Base-by-base conservation (phyloP, 2,329 filamentous ascomycete genomes). In the Purpureocillium takamizusanense region DNA sequence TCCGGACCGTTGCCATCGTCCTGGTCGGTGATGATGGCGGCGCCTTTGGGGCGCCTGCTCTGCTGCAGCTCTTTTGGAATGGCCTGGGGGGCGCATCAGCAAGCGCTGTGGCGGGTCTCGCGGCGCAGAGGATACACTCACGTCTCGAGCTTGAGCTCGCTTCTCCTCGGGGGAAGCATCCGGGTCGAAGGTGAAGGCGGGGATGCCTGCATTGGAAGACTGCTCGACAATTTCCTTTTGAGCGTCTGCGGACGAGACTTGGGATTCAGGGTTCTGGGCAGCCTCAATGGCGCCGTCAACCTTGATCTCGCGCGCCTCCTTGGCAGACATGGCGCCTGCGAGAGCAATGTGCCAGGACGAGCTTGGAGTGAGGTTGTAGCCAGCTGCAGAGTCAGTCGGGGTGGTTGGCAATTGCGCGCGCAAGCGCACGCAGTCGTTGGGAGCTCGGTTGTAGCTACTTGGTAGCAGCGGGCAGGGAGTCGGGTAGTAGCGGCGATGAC, bases 171-270 rank as follows among this genome's bases (percentile, higher is more conserved):
- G 74, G 32, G 73, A 81, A 31, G 88, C 89, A 67, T 95, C 66
- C 1, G 92, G 87, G 56, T 98, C 76, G 65, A 97, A 98, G 45
- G 81, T 76, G 57, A 85, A 92, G 46, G 87, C 89, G 23, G 81
- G 67, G 17, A 83, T 77, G 31, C 92, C 92, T 11, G 83, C 86
- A 52, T 83, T 82, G 53, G 73, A 78, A 49, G 86, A 86, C 59
- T 94, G 81, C 38, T 85, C 70, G 18, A 94, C 72, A 35, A 95
- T 73, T 51, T 76, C 76, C 49, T 76, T 71, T 63, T 94, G 75
- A 25, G 85, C 85, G 46, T 81, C 78, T 31, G 83, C 75, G 34
- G 86, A 70, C 30, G 78, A 76, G 46, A 88, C 74, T 33, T 62
- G 65, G 56, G 72, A 83, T 50, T 84, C 63, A 28, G 85, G 79